Evolutionary conservation across 371 early-diverging fungal species (phyloP).

Genomic region (Rhizopus arrhizus): DNA sequence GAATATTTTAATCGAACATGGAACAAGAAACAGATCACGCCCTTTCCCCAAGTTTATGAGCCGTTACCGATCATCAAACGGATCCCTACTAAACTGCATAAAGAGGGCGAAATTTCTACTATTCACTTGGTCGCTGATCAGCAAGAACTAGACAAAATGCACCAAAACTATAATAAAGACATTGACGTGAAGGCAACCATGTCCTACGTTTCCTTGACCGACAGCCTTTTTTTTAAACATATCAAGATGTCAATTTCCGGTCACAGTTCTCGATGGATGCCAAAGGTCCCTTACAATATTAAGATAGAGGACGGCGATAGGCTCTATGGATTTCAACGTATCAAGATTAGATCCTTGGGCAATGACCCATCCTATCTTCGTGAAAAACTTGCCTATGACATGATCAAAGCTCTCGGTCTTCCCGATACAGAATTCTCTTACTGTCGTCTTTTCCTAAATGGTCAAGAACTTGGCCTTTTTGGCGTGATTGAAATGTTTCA

Average conservation of each 20-base stretch:
- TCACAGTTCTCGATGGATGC: slow-evolving; percentile 26
- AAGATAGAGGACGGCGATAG: slow-evolving; percentile 15
- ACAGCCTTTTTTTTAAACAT: slow-evolving; percentile 20
- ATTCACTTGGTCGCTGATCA: slow-evolving; percentile 22
- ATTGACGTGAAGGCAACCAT: slow-evolving; percentile 15
- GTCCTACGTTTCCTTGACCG: slow-evolving; percentile 22
- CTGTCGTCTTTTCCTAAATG: slow-evolving; percentile 35
- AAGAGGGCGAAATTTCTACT: slow-evolving; percentile 27
- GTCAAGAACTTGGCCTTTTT: slow-evolving; percentile 34
- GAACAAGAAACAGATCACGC: slow-evolving; percentile 15
- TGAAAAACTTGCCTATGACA: slow-evolving; percentile 44
- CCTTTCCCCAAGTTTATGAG: slow-evolving; percentile 12
- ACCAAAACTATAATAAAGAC: slow-evolving; percentile 7
- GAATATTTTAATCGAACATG: slow-evolving; percentile 34
- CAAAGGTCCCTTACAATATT: slow-evolving; percentile 29
- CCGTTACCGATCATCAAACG: slow-evolving; percentile 24
- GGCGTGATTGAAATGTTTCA: slow-evolving; percentile 40
- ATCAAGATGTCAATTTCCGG: slow-evolving; percentile 28
- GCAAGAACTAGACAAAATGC: slow-evolving; percentile 17
- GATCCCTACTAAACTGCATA: slow-evolving; percentile 25
- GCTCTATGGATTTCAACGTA: slow-evolving; percentile 44
- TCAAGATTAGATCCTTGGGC: slow-evolving; percentile 53
- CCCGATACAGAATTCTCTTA: slow-evolving; percentile 46
- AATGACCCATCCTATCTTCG: slow-evolving; percentile 49
- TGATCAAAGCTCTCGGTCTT: slow-evolving; percentile 46